Percentiles rank a stretch among this genome's conserved stretches.
Evolutionary conservation across 345 rosid species (phyloP).

Genomic region (Hirschfeldia incana): DNA sequence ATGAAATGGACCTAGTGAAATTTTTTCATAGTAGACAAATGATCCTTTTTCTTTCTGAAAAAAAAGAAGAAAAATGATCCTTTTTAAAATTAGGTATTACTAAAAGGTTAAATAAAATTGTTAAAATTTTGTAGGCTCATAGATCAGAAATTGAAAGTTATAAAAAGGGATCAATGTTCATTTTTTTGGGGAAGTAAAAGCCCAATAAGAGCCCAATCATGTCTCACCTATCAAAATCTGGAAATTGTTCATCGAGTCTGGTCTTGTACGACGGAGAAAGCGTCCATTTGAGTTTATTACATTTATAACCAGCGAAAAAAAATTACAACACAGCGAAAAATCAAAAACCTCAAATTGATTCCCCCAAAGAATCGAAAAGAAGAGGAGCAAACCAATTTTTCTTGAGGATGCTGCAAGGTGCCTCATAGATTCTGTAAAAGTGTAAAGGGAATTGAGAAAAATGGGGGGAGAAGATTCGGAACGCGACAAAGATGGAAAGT

Average conservation of each 20-base stretch:
- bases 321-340: no score
- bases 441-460: neutral
- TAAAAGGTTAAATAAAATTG: neutral
- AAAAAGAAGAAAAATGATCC: no score
- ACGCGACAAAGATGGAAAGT: conserved; percentile 42
- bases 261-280: neutral
- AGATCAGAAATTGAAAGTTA: neutral
- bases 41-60: no score
- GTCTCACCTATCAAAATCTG: neutral
- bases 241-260: neutral
- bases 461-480: conserved; percentile 51
- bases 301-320: neutral
- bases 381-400: neutral
- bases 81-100: neutral
- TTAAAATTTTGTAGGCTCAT: neutral
- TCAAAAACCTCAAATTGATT: neutral
- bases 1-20: no score
- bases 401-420: neutral
- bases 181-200: neutral
- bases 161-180: neutral
- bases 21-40: no score
- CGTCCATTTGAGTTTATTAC: neutral
- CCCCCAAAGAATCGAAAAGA: neutral
- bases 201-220: neutral
- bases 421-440: neutral